phyloP scores from a whole-genome alignment of 148 eudicot species.

The Nyssa sinensis region DNA sequence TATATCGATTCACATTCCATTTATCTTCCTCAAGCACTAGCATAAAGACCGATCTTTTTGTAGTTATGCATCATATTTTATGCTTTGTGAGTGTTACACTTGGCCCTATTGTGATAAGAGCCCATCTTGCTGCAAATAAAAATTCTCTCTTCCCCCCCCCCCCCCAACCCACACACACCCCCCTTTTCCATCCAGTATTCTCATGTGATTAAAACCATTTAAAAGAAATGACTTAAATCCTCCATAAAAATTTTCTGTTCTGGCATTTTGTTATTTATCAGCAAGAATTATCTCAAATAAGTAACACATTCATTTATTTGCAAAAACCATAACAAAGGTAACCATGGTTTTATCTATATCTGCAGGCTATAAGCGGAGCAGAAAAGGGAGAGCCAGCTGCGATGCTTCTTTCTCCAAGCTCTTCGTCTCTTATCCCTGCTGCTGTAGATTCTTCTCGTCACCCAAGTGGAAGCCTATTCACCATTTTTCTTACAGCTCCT shows the following conservation, averaged over 20 bases:
- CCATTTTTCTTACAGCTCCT: slow-evolving; percentile 79
- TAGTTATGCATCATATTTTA: slow-evolving; percentile 5
- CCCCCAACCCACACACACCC: too few species aligned
- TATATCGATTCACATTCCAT: not conserved
- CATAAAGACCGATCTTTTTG: not conserved
- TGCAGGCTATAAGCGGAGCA: slow-evolving; percentile 62
- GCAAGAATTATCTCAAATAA: not conserved
- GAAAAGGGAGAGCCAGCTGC: slow-evolving; percentile 82
- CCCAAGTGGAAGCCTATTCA: slow-evolving; percentile 73
- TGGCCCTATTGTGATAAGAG: too few species aligned
- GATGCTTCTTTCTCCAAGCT: slow-evolving; percentile 70
- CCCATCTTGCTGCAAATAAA: too few species aligned
- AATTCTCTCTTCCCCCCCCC: too few species aligned
- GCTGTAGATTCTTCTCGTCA: slow-evolving; percentile 51
- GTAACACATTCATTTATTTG: not conserved
- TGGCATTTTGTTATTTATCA: not conserved
- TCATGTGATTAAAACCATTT: not conserved
- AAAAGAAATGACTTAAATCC: too few species aligned
- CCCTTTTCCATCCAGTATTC: not conserved
- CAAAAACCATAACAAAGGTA: not conserved
- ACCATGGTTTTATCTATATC: slow-evolving; percentile 24
- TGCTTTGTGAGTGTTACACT: not conserved
- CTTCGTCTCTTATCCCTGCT: slow-evolving; percentile 39
- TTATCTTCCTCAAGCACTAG: not conserved
- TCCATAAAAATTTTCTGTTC: not conserved